phyloP scores from a whole-genome alignment of 371 early-diverging fungal species.

The Rhizopus stolonifer region DNA sequence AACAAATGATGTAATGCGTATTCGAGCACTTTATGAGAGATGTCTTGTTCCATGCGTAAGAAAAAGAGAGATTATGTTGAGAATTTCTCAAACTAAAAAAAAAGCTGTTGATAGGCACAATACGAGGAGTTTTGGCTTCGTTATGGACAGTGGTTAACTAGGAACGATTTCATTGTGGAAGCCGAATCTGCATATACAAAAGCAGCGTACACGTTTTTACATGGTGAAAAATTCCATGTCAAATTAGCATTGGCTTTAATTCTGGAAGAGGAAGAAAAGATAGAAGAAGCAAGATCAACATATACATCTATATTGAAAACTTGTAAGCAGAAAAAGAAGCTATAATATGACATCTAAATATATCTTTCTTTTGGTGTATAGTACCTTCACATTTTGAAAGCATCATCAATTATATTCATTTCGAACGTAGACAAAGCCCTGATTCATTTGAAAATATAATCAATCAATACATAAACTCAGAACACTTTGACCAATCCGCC shows the following conservation, averaged over 20 bases:
- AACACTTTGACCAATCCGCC: conserved; percentile 34
- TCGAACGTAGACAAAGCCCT: conserved; percentile 52
- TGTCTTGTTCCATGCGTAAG: conserved; percentile 73
- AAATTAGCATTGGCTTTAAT: conserved; percentile 55
- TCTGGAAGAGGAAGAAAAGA: conserved; percentile 54
- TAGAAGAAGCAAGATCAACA: conserved; percentile 45
- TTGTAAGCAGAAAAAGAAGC: conserved; percentile 25
- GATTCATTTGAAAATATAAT: conserved; percentile 41
- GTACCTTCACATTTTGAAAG: conserved; percentile 62
- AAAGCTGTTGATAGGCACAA: conserved; percentile 57
- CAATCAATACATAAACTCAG: conserved; percentile 30
- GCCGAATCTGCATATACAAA: conserved; percentile 40
- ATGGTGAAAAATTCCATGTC: conserved; percentile 33
- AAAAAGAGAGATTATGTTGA: background rate
- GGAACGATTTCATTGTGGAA: conserved; percentile 26
- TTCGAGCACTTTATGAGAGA: conserved; percentile 66
- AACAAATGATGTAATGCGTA: conserved; percentile 49
- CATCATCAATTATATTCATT: conserved; percentile 52
- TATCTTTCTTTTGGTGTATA: conserved; percentile 7
- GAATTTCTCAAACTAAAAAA: too few relatives aligned
- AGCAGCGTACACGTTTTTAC: conserved; percentile 30
- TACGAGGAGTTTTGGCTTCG: conserved; percentile 73
- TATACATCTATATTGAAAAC: conserved; percentile 45
- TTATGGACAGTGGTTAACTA: conserved; percentile 52
- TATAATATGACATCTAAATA: background rate